These are phyloP conservation scores for Astragalus membranaceus DNA, from an alignment of 306 rosid species.

Conservation along the genomic window DNA sequence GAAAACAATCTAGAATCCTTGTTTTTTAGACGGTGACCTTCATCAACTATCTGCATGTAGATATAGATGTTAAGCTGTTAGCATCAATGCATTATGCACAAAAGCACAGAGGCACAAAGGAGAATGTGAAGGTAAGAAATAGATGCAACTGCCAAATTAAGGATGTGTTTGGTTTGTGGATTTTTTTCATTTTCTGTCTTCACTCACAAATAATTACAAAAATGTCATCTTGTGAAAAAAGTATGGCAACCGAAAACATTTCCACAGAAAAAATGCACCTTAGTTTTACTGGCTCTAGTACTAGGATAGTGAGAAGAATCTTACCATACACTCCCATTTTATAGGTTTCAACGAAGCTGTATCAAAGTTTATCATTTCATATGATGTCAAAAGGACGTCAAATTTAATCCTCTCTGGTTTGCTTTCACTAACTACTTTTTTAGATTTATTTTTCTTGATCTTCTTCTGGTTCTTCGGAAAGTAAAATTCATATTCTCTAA, in stretches of 20 bases:
- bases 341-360: constrained; percentile 60
- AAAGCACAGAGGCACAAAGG: not conserved
- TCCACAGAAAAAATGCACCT: not conserved
- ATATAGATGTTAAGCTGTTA: constrained; percentile 16
- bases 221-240: not conserved
- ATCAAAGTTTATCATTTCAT: constrained; percentile 92
- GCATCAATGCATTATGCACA: not conserved
- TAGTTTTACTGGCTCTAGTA: not conserved
- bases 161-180: not conserved
- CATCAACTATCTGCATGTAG: constrained; percentile 75
- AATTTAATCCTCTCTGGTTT: constrained; percentile 91
- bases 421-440: constrained; percentile 51
- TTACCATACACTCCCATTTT: constrained; percentile 91
- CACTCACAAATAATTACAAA: not conserved
- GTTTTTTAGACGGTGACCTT: constrained; percentile 96
- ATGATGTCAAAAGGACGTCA: constrained; percentile 92
- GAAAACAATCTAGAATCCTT: constrained; percentile 95
- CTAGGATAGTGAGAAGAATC: not conserved
- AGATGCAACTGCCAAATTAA: not conserved
- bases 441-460: constrained; percentile 75
- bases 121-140: not conserved
- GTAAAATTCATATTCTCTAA: constrained; percentile 88
- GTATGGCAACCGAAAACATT: not conserved
- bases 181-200: not conserved
- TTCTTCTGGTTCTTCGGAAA: constrained; percentile 74